phyloP scores from a whole-genome alignment of 495 filamentous ascomycete species.

The Immersiella caudata region DNA sequence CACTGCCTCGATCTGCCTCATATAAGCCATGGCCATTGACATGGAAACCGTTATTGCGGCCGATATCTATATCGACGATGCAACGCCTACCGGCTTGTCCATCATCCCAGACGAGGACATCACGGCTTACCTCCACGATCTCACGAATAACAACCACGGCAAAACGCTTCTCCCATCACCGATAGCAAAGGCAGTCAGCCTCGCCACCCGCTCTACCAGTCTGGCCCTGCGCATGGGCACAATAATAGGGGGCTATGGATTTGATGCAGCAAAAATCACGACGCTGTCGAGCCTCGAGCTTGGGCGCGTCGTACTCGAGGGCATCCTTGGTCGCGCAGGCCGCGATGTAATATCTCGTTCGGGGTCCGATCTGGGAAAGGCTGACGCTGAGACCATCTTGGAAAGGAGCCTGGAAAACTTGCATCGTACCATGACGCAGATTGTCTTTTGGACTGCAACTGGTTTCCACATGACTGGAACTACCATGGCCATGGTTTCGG shows the following conservation, averaged over 20 bases:
- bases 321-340: constrained; percentile 68
- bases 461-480: constrained; percentile 72
- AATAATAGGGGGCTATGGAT: constrained; percentile 63
- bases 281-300: constrained; percentile 72
- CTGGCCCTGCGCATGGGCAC: constrained; percentile 72
- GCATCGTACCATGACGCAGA: constrained; percentile 64
- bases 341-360: constrained; percentile 62
- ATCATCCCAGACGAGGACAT: constrained; percentile 22
- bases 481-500: constrained; percentile 61
- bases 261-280: constrained; percentile 67
- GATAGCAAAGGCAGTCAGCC: constrained; percentile 69
- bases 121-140: constrained; percentile 24
- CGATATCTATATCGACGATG: constrained; percentile 13
- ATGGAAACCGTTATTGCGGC: background rate
- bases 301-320: constrained; percentile 66
- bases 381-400: constrained; percentile 65
- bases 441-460: constrained; percentile 67
- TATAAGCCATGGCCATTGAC: constrained; percentile 16
- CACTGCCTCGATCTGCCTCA: background rate
- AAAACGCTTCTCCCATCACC: constrained; percentile 67
- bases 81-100: constrained; percentile 5
- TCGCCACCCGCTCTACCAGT: constrained; percentile 69
- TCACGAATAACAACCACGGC: constrained; percentile 40
- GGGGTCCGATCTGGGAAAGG: constrained; percentile 55
- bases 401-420: constrained; percentile 65